A percentile compares a stretch with the other conserved stretches of the same genome.
Evolutionary conservation across 345 rosid genomes (phyloP).

Genomic region (Citrus sp.): DNA sequence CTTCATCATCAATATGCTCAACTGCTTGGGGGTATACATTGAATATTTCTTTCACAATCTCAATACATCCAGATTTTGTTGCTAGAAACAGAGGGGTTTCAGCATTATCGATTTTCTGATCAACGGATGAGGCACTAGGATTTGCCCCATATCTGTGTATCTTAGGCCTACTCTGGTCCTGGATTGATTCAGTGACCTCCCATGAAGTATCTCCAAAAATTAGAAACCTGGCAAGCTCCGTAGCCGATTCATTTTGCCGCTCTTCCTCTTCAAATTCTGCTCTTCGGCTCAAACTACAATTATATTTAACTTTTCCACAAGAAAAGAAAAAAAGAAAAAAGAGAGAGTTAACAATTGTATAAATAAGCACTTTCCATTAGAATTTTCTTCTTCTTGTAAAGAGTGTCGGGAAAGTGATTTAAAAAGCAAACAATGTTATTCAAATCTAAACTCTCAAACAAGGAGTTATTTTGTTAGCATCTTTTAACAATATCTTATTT

Average conservation of each 20-base stretch:
- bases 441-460: too few relatives aligned
- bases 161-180: conserved; percentile 8
- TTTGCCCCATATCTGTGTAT: conserved; percentile 10
- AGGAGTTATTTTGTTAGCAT: too few relatives aligned
- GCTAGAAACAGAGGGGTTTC: conserved; percentile 6
- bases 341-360: background rate
- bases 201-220: conserved; percentile 23
- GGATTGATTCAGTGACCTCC: background rate
- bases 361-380: background rate
- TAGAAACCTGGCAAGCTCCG: conserved; percentile 15
- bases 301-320: background rate
- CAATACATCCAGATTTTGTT: conserved; percentile 8
- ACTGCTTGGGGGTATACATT: background rate
- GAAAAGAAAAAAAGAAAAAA: background rate
- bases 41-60: conserved; percentile 10
- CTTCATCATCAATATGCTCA: background rate
- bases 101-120: background rate
- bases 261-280: background rate
- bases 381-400: background rate
- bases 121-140: background rate
- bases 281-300: background rate
- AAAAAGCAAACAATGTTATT: too few relatives aligned
- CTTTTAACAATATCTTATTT: too few relatives aligned
- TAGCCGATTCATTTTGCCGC: background rate
- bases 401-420: too few relatives aligned